Base-by-base conservation (phyloP, 257 asterid species). In the Avicennia marina region DNA sequence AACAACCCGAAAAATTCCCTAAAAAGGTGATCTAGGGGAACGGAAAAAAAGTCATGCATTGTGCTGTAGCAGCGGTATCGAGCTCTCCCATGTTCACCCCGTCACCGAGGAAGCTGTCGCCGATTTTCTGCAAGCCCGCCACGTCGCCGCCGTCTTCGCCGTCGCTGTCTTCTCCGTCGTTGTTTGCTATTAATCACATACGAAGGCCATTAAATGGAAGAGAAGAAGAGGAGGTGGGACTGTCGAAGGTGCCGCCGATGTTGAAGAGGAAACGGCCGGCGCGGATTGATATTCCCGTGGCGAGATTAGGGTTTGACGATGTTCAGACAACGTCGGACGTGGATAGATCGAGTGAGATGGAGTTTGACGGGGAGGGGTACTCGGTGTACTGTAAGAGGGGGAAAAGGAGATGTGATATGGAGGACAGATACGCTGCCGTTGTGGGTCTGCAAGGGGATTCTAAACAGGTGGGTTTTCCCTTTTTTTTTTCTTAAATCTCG, bases 221-320 rank as follows among this genome's bases (percentile, higher is more conserved):
- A 45, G 61, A 50, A 12, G 72, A 65, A 11, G 81, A 61, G 25
- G 62, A 58, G n/a, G 60, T 10, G 21, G 67, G 63, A 17, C 19
- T 63, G 4, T 5, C 80, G 47, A 20, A 71, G 29, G 24, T 58
- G 32, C 2, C 74, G 55, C 32, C 73, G 60, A 6, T 78, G 45
- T 59, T 74, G 77, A 88, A 88, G 86, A 78, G 96, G 72, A 88
- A 85, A 55, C 71, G 96, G 42, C 94, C 90, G 51, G 70, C 72
- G 61, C 82, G 62, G 71, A 75, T 88, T 47, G 57, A 68, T 65
- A 75, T 88, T 53, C 93, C 96, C 22, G 27, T 62, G 19, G 20
- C 67, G 27, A 66, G 76, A 26, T 41, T 77, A 22, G 67, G 71
- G 26, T 62, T 75, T 19, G 78, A 63, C 7, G 48, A 49, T n/a